phyloP scores from a whole-genome alignment of 257 asterid species.

The Rauvolfia tetraphylla region DNA sequence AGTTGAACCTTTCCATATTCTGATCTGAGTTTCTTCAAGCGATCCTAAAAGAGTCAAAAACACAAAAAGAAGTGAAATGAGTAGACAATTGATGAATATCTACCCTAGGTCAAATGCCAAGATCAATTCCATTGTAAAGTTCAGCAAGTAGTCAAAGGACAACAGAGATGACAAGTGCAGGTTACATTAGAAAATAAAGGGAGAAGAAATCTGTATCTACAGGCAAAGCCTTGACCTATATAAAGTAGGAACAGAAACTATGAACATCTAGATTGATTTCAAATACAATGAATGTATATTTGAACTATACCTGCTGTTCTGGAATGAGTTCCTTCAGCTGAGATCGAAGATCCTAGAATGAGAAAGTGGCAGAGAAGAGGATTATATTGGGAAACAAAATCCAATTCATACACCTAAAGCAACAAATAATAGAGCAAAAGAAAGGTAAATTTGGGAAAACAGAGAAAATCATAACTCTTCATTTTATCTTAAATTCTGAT shows the following conservation, averaged over 20 bases:
- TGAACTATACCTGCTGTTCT: constrained; percentile 59
- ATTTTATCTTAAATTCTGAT: not conserved
- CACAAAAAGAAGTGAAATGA: not conserved
- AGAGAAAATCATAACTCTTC: not conserved
- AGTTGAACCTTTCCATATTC: constrained; percentile 83
- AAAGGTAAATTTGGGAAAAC: not conserved
- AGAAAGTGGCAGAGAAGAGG: constrained; percentile 9
- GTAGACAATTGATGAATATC: not conserved
- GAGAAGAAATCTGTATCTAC: not conserved
- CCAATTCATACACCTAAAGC: not conserved
- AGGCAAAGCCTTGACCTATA: not conserved
- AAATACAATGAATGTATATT: not conserved
- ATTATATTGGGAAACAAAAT: not conserved
- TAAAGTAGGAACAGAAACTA: not conserved
- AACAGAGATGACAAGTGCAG: not conserved
- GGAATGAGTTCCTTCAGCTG: constrained; percentile 87
- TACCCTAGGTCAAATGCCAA: not conserved
- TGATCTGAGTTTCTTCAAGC: constrained; percentile 68
- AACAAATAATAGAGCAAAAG: not conserved
- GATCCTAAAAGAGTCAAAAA: constrained; percentile 44
- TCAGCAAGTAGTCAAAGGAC: not conserved
- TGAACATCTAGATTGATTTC: not conserved
- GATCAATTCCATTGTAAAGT: not conserved
- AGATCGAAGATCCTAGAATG: constrained; percentile 62
- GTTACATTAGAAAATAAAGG: not conserved